phyloP scores from a whole-genome alignment of 768 basidiomycete species.

The Kwoniella mangroviensis region DNA sequence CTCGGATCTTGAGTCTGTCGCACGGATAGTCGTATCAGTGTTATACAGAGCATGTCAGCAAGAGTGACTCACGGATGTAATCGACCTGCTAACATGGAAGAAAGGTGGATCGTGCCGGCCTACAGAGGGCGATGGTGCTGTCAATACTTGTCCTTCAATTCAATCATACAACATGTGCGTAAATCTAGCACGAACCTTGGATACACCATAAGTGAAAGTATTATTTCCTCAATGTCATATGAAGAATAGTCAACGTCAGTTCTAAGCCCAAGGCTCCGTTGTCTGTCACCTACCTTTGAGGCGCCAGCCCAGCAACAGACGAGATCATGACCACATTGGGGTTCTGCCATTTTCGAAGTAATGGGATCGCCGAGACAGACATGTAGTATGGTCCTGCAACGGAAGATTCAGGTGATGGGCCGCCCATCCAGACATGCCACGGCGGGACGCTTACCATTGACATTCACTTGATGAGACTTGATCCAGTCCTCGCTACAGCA shows the following conservation, averaged over 20 bases:
- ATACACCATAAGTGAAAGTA: slow-evolving; percentile 35
- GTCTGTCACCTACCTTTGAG: slow-evolving; percentile 20
- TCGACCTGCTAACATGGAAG: slow-evolving; percentile 29
- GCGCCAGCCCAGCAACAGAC: slow-evolving; percentile 32
- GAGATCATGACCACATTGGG: slow-evolving; percentile 36
- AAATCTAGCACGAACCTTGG: slow-evolving; percentile 21
- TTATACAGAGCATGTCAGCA: too few relatives aligned
- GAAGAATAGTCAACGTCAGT: neutral
- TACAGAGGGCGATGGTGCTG: neutral
- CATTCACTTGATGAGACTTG: slow-evolving; percentile 25
- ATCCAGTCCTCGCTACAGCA: slow-evolving; percentile 30
- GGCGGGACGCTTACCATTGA: slow-evolving; percentile 24
- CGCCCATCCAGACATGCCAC: too few relatives aligned
- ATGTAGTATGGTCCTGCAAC: slow-evolving; percentile 32
- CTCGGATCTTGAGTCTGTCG: slow-evolving; percentile 44
- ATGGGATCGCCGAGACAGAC: slow-evolving; percentile 27
- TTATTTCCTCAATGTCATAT: slow-evolving; percentile 21
- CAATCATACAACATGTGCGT: neutral
- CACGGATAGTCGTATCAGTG: neutral
- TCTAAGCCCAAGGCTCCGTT: neutral
- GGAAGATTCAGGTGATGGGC: neutral
- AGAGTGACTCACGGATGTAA: slow-evolving; percentile 29
- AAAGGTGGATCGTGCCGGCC: slow-evolving; percentile 29
- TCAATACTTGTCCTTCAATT: neutral
- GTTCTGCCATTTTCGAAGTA: slow-evolving; percentile 27